A percentile compares a stretch with the other conserved stretches of the same genome.
Conservation (phyloP, 768 basidiomycete species). For the Aureoboletus auriporus region DNA sequence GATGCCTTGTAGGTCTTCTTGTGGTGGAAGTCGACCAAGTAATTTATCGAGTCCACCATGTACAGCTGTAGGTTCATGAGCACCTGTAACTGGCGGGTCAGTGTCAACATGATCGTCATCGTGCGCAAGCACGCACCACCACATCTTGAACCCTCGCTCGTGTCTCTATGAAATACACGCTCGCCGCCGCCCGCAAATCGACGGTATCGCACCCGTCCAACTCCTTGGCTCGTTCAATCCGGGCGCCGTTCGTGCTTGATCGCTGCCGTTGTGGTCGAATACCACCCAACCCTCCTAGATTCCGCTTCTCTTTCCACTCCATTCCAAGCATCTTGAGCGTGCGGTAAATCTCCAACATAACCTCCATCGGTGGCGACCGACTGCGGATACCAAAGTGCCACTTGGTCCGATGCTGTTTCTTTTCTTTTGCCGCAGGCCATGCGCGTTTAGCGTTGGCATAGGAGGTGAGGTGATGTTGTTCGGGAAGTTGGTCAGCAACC, state of each 20-base stretch:
- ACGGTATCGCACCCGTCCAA: constrained; percentile 56
- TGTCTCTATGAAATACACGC: constrained; percentile 93
- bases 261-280: constrained; percentile 30
- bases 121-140: constrained; percentile 59
- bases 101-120: not conserved
- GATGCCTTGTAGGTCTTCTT: constrained; percentile 88
- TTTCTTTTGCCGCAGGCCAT: constrained; percentile 48
- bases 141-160: constrained; percentile 86
- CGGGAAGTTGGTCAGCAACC: constrained; percentile 57
- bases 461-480: constrained; percentile 68
- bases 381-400: constrained; percentile 99
- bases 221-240: constrained; percentile 60
- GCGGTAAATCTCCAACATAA: constrained; percentile 97
- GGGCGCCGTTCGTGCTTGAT: constrained; percentile 33
- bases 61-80: constrained; percentile 98
- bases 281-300: constrained; percentile 68
- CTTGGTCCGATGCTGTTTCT: constrained; percentile 76
- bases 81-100: constrained; percentile 45
- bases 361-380: constrained; percentile 94
- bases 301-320: constrained; percentile 96
- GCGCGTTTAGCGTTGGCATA: constrained; percentile 50
- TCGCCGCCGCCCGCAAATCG: constrained; percentile 64
- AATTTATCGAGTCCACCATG: constrained; percentile 93
- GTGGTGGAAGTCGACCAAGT: constrained; percentile 97
- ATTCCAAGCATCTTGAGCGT: constrained; percentile 87